Conservation (phyloP, 805 yeast species). For the Nakazawaea ishiwadae region DNA sequence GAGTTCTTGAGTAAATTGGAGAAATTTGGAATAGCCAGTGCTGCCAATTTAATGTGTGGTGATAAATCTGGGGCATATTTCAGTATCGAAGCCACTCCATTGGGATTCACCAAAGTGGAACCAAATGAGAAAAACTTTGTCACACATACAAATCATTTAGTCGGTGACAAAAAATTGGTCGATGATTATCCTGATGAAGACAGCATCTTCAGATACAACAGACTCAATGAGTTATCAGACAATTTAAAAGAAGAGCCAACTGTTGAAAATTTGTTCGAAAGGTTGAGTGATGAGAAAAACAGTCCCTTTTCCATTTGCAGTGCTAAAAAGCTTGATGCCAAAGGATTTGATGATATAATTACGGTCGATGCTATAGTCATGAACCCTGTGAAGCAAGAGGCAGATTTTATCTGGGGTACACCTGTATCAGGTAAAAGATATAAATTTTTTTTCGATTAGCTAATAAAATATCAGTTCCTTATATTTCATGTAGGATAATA, state of each 20-base stretch:
- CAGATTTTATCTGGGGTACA: slow-evolving; percentile 13
- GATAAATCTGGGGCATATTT: slow-evolving; percentile 17
- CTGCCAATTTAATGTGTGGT: slow-evolving; percentile 19
- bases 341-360: slow-evolving; percentile 15
- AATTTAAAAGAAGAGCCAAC: slow-evolving; percentile 13
- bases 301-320: slow-evolving; percentile 20
- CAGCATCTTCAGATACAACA: slow-evolving; percentile 16
- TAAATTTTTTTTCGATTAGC: slow-evolving; percentile 13
- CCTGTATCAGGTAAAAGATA: slow-evolving; percentile 10
- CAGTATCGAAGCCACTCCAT: slow-evolving; percentile 20
- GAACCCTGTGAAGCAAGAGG: slow-evolving; percentile 9
- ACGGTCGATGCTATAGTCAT: slow-evolving; percentile 13
- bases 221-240: slow-evolving; percentile 16
- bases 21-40: slow-evolving; percentile 19
- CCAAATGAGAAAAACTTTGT: slow-evolving; percentile 16
- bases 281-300: slow-evolving; percentile 18
- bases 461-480: too few species aligned
- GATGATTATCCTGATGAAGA: slow-evolving; percentile 15
- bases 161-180: slow-evolving; percentile 7
- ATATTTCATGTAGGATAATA: too few species aligned
- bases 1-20: slow-evolving; percentile 15
- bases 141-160: slow-evolving; percentile 22
- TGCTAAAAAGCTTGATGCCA: slow-evolving; percentile 12
- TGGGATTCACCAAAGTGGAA: slow-evolving; percentile 14
- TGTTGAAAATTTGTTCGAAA: slow-evolving; percentile 16